Evolutionary conservation across 495 filamentous ascomycete species (phyloP).

Genomic region (Penicillium egyptiacum): DNA sequence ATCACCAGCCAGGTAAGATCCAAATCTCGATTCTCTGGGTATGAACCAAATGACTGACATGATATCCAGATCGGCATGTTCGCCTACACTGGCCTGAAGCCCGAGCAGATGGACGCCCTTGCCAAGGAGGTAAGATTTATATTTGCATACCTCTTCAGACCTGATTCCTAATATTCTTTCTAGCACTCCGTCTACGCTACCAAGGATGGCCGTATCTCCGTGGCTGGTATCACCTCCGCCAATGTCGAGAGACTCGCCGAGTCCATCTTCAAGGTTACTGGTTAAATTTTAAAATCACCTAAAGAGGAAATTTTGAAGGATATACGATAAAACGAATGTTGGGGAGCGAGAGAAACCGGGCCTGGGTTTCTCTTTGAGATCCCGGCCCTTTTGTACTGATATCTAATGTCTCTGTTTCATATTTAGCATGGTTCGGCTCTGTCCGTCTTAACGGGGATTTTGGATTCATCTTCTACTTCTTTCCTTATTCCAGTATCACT

Average conservation of each 20-base stretch:
- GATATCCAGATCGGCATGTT: slow-evolving; percentile 87
- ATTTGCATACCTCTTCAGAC: not conserved
- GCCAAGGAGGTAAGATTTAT: slow-evolving; percentile 73
- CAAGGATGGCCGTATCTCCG: slow-evolving; percentile 95
- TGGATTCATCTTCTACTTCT: slow-evolving; percentile 18
- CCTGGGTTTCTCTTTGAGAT: slow-evolving; percentile 9
- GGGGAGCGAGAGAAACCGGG: slow-evolving; percentile 18
- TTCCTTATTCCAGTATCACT: not conserved
- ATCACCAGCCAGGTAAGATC: slow-evolving; percentile 77
- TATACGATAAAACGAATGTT: slow-evolving; percentile 16
- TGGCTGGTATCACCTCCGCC: slow-evolving; percentile 89
- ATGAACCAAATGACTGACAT: not conserved
- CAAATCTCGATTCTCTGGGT: not conserved
- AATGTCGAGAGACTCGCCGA: slow-evolving; percentile 94
- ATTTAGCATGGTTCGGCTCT: slow-evolving; percentile 31
- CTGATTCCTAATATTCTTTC: slow-evolving; percentile 27
- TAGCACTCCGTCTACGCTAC: slow-evolving; percentile 95
- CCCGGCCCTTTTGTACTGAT: slow-evolving; percentile 30
- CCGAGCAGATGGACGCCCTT: slow-evolving; percentile 88
- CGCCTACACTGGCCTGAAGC: slow-evolving; percentile 90
- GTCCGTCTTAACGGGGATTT: slow-evolving; percentile 33
- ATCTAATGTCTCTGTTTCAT: slow-evolving; percentile 35
- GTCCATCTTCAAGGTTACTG: slow-evolving; percentile 90
- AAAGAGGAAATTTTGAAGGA: slow-evolving; percentile 7
- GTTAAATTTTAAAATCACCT: slow-evolving; percentile 40